Percentiles rank a stretch among this genome's conserved stretches.
These are phyloP conservation scores for Cladosporium sp. DNA, from an alignment of 2,329 filamentous ascomycete genomes.

Conservation along the genomic window DNA sequence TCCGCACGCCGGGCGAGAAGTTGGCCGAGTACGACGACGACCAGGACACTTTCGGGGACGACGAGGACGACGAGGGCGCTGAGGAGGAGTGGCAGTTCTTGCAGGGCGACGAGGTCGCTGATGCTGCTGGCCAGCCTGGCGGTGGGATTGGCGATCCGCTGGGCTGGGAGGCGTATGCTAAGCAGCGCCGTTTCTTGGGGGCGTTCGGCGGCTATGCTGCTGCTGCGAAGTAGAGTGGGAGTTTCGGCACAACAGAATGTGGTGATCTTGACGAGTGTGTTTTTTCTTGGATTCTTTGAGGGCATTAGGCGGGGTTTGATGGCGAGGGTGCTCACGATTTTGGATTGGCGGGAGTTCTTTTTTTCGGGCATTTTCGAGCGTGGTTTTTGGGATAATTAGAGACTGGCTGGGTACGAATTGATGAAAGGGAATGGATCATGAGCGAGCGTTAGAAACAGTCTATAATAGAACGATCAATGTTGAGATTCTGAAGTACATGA, in stretches of 20 bases:
- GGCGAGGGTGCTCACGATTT: not conserved
- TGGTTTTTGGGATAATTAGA: not conserved
- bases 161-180: conserved; percentile 11
- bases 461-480: not conserved
- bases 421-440: not conserved
- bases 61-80: conserved; percentile 25
- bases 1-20: conserved; percentile 11
- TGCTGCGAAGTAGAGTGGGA: not conserved
- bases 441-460: not conserved
- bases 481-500: not conserved
- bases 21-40: conserved; percentile 28
- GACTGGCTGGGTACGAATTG: not conserved
- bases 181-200: conserved; percentile 13
- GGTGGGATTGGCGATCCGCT: not conserved
- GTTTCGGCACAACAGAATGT: not conserved
- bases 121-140: conserved; percentile 29
- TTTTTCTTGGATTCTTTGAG: not conserved
- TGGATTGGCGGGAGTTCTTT: not conserved
- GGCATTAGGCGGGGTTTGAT: not conserved
- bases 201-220: conserved; percentile 10
- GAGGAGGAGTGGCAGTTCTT: conserved; percentile 77
- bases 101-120: conserved; percentile 55
- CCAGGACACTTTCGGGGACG: conserved; percentile 30
- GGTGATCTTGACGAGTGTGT: not conserved
- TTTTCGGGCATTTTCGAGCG: not conserved